Evolutionary conservation across 768 basidiomycete genomes (phyloP).

Genomic region (Lyophyllum shimeji): DNA sequence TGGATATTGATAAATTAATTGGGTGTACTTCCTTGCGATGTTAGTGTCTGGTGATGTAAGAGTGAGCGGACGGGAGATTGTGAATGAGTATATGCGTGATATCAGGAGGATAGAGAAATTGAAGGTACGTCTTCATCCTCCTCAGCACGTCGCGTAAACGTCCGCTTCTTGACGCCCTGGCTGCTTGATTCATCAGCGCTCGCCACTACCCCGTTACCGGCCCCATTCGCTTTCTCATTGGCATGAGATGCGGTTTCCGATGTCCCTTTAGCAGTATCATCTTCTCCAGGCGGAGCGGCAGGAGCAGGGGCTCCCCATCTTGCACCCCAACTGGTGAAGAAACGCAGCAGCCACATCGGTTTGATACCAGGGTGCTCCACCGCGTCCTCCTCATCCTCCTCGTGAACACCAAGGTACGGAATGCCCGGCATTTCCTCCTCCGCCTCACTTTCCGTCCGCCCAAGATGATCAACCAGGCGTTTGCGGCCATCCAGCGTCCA

Average conservation of each 20-base stretch:
- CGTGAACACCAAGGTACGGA: constrained; percentile 24
- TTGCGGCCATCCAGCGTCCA: constrained; percentile 67
- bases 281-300: constrained; percentile 9
- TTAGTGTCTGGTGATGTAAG: not conserved
- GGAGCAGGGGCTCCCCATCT: constrained; percentile 45
- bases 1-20: constrained; percentile 21
- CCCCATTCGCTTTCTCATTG: not conserved
- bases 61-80: not conserved
- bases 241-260: not conserved
- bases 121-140: constrained; percentile 6
- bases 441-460: constrained; percentile 74
- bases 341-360: constrained; percentile 74
- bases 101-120: constrained; percentile 1
- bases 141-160: not conserved
- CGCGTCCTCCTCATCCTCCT: constrained; percentile 52
- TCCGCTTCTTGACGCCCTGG: not conserved
- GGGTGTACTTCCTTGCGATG: constrained; percentile 10
- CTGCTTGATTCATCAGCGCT: not conserved
- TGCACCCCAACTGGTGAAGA: constrained; percentile 78
- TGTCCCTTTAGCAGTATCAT: constrained; percentile 2
- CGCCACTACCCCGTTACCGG: not conserved
- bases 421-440: constrained; percentile 57
- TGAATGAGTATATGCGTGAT: not conserved
- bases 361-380: constrained; percentile 59
- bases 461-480: constrained; percentile 63